Evolutionary conservation across 495 filamentous ascomycete species (phyloP), one percentile per base, ranked within the genome.

Genomic region (Thermochaetoides thermophila): DNA sequence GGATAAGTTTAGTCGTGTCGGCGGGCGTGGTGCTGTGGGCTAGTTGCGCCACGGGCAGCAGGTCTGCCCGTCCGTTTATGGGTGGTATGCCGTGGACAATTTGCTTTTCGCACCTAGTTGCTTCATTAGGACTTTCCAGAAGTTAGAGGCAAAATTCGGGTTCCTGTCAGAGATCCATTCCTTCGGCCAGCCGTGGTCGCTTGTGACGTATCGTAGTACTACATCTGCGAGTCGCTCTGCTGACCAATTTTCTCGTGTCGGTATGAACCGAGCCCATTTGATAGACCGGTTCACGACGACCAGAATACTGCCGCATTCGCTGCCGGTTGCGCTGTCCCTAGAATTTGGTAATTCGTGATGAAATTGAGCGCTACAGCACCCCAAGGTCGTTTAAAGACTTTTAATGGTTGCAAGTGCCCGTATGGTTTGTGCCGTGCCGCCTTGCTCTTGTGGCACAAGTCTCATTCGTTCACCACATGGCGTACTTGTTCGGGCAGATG

Each of bases 111-210:
- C 11, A 1, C 30, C 18, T 13, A 32, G 19, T 11, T 13, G 11
- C 15, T 2, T 13, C 9, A 32, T 32, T 7, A 32, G 10, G 12
- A 20, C 19, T 14, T 32, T 17, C 30, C 18, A 22, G 17, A 27
- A 28, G 2, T 28, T 9, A 1, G 1, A 27, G 17, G n/a, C n/a
- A n/a, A 35, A 35, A 16, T 35, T 35, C 0, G 16, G 26, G 13
- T 35, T 25, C 16, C 24, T 8, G 23, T 35, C 23, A 7, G n/a
- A 27, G 12, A 27, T 35, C 24, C 8, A 35, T 35, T 35, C 32
- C 24, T 35, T 19, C 14, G 32, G 32, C 21, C 15, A 35, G 3
- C 0, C 9, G 3, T 35, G 21, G 3, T 20, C 24, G 6, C 5
- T 27, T 7, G n/a, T 20, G 7, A 35, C 3, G 5, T 27, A n/a